Conservation (phyloP, 2,329 filamentous ascomycete genomes). For the Ciborinia camelliae region DNA sequence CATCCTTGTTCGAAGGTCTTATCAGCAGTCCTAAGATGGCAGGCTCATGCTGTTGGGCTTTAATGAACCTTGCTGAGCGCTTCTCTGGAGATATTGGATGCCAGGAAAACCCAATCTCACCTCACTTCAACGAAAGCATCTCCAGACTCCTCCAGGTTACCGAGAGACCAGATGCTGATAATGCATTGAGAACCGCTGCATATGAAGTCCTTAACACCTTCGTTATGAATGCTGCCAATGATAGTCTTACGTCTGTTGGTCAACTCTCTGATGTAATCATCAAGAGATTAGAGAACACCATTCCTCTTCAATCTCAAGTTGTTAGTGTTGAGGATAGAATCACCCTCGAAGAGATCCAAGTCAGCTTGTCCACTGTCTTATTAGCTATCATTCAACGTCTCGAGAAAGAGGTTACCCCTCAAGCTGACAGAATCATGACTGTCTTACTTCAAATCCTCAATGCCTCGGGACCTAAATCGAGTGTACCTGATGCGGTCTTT, state of each 20-base stretch:
- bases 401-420: slow-evolving; percentile 85
- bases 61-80: slow-evolving; percentile 96
- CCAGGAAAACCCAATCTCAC: slow-evolving; percentile 75
- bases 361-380: slow-evolving; percentile 85
- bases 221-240: slow-evolving; percentile 82
- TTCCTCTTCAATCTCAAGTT: slow-evolving; percentile 86
- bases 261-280: slow-evolving; percentile 84
- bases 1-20: slow-evolving; percentile 84
- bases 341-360: slow-evolving; percentile 96
- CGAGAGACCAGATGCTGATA: slow-evolving; percentile 76
- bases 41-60: slow-evolving; percentile 95
- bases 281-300: slow-evolving; percentile 84
- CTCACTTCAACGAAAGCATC: slow-evolving; percentile 91
- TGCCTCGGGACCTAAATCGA: slow-evolving; percentile 78
- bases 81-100: slow-evolving; percentile 85
- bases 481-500: slow-evolving; percentile 90
- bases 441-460: slow-evolving; percentile 76
- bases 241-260: slow-evolving; percentile 77
- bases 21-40: slow-evolving; percentile 95
- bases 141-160: slow-evolving; percentile 82
- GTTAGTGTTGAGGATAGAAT: slow-evolving; percentile 97
- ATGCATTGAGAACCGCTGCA: slow-evolving; percentile 85
- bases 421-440: slow-evolving; percentile 92
- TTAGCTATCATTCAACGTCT: slow-evolving; percentile 88
- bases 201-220: slow-evolving; percentile 97